Percentiles rank a stretch among this genome's conserved stretches.
These are phyloP conservation scores for Apiospora aurea DNA, from an alignment of 2,329 filamentous ascomycete genomes.

Conservation along the genomic window DNA sequence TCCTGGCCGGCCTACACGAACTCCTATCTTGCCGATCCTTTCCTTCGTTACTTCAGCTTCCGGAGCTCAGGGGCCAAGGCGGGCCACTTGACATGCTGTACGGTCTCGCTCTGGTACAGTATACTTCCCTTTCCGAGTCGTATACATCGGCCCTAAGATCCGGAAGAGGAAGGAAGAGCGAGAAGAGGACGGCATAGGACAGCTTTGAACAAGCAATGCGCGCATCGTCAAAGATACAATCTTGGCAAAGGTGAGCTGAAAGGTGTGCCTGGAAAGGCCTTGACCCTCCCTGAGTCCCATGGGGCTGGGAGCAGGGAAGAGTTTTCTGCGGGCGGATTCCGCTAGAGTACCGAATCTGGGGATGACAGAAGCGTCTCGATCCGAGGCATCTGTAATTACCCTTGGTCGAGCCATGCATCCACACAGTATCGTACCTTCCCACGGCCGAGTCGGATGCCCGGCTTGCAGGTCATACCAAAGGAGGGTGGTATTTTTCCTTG, in stretches of 20 bases:
- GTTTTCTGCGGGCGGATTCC: constrained; percentile 5
- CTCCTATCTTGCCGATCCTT: not conserved
- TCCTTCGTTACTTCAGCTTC: not conserved
- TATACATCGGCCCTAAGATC: not conserved
- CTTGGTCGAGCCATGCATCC: not conserved
- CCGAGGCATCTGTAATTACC: not conserved
- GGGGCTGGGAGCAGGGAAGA: not conserved
- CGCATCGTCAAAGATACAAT: not conserved
- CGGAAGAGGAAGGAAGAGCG: not conserved
- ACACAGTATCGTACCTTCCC: not conserved
- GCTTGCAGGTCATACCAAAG: not conserved
- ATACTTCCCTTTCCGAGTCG: not conserved
- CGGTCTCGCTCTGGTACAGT: not conserved
- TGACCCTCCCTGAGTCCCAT: not conserved
- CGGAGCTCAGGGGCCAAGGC: not conserved
- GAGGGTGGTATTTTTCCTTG: not conserved
- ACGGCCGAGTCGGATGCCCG: not conserved
- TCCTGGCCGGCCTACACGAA: not conserved
- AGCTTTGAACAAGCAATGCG: not conserved
- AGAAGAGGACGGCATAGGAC: not conserved
- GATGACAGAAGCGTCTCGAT: not conserved
- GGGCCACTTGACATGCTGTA: not conserved
- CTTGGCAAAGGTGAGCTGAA: constrained; percentile 10
- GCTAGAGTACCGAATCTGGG: constrained; percentile 7
- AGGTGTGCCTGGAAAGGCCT: not conserved